Percentiles rank a stretch among this genome's conserved stretches.
phyloP scores from a whole-genome alignment of 257 asterid species.

The Nicotiana sylvestris region DNA sequence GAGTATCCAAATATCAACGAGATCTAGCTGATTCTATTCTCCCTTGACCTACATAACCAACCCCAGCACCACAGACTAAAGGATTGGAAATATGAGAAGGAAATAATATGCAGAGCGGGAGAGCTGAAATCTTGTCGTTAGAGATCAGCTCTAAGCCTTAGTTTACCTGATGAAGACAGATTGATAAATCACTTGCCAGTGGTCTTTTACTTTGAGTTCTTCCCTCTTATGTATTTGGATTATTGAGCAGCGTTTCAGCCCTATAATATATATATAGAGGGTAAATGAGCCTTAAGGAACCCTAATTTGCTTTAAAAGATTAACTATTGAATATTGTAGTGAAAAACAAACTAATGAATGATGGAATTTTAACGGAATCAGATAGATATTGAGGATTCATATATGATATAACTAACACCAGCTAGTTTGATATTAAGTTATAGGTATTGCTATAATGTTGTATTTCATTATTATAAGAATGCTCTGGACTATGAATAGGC shows the following conservation, averaged over 20 bases:
- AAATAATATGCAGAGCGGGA: not conserved
- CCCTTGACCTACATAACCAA: not conserved
- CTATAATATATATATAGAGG: not conserved
- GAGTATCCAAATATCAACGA: not conserved
- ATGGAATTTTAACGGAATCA: not conserved
- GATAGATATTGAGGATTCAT: not conserved
- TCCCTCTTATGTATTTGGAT: not conserved
- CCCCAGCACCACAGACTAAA: not conserved
- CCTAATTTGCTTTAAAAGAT: not conserved
- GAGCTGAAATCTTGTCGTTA: not conserved
- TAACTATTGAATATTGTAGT: not conserved
- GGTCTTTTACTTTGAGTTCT: not conserved
- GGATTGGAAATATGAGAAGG: constrained; percentile 9
- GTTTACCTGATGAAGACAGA: not conserved
- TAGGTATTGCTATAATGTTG: not conserved
- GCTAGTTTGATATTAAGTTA: not conserved
- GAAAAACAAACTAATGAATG: not conserved
- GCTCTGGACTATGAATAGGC: not conserved
- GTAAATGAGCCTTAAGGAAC: not conserved
- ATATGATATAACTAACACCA: not conserved
- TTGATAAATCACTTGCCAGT: not conserved
- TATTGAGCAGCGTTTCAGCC: not conserved
- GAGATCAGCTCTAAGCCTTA: constrained; percentile 7
- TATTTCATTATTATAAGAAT: not conserved
- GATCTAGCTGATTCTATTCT: not conserved